These are phyloP conservation scores for Punctularia strigosozonata DNA, from an alignment of 768 basidiomycete species.

Conservation along the genomic window DNA sequence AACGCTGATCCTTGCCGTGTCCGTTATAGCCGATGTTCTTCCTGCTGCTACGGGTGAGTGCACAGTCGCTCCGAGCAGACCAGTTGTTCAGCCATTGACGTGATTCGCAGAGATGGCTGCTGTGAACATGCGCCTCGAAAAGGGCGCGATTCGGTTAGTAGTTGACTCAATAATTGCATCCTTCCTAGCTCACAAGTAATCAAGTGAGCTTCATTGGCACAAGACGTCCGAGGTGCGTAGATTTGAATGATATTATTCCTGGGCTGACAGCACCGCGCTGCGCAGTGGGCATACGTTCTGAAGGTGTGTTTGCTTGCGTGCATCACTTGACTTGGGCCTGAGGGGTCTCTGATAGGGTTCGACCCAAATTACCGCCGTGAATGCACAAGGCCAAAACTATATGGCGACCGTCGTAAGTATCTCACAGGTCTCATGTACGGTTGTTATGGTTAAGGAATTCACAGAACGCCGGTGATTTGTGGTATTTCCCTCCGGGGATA, in stretches of 20 bases:
- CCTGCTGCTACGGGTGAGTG: slow-evolving; percentile 24
- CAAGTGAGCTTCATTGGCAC: slow-evolving; percentile 25
- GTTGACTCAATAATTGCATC: not conserved
- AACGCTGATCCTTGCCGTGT: slow-evolving; percentile 10
- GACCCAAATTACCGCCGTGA: slow-evolving; percentile 13
- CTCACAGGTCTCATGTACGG: no score
- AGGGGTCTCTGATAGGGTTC: slow-evolving; percentile 8
- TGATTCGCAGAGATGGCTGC: slow-evolving; percentile 17
- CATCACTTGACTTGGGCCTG: not conserved
- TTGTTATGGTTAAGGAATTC: not conserved
- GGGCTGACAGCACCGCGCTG: not conserved
- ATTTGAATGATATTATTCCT: not conserved
- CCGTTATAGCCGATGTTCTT: slow-evolving; percentile 22
- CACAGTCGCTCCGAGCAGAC: not conserved
- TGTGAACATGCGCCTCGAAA: slow-evolving; percentile 26
- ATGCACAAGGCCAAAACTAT: slow-evolving; percentile 14
- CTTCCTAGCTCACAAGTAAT: not conserved
- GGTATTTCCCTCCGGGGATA: slow-evolving; percentile 26
- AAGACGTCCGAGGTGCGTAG: slow-evolving; percentile 14
- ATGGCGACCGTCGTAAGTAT: slow-evolving; percentile 11
- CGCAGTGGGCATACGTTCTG: slow-evolving; percentile 22
- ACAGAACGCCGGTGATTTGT: slow-evolving; percentile 17
- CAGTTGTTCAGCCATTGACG: slow-evolving; percentile 1
- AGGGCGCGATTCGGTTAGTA: slow-evolving; percentile 18
- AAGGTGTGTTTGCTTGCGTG: slow-evolving; percentile 10